phyloP scores from a whole-genome alignment of 2,329 filamentous ascomycete genomes.

The Diaporthe australafricana region DNA sequence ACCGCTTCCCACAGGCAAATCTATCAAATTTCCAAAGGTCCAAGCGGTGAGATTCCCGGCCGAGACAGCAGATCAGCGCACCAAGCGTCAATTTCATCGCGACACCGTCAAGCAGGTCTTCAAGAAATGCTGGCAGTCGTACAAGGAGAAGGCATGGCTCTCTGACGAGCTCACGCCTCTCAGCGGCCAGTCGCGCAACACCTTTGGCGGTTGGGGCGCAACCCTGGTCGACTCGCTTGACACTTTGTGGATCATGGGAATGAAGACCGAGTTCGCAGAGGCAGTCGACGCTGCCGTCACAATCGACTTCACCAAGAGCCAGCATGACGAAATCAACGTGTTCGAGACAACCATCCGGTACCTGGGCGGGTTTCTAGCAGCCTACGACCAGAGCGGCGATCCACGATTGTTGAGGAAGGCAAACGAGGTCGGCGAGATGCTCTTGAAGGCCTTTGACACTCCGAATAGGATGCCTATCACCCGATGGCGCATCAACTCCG shows the following conservation, averaged over 20 bases:
- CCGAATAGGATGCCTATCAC: constrained; percentile 47
- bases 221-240: constrained; percentile 37
- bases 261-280: constrained; percentile 32
- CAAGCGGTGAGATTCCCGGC: constrained; percentile 30
- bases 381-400: constrained; percentile 45
- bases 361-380: constrained; percentile 35
- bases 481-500: constrained; percentile 42
- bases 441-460: constrained; percentile 47
- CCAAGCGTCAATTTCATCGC: constrained; percentile 8
- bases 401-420: constrained; percentile 51
- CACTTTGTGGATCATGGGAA: constrained; percentile 36
- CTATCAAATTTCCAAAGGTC: constrained; percentile 21
- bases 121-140: constrained; percentile 29
- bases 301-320: constrained; percentile 34
- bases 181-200: constrained; percentile 18
- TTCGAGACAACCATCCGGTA: constrained; percentile 51
- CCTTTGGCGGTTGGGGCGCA: constrained; percentile 37
- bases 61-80: neutral
- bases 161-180: constrained; percentile 32
- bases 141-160: constrained; percentile 31
- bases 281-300: constrained; percentile 25
- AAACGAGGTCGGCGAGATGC: constrained; percentile 53
- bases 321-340: constrained; percentile 30
- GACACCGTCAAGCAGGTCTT: constrained; percentile 36
- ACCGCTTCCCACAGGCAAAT: constrained; percentile 22